Percentiles rank a stretch among this genome's conserved stretches.
These are phyloP conservation scores for Ogataea nonfermentans DNA, from an alignment of 805 yeast species.

Conservation along the genomic window DNA sequence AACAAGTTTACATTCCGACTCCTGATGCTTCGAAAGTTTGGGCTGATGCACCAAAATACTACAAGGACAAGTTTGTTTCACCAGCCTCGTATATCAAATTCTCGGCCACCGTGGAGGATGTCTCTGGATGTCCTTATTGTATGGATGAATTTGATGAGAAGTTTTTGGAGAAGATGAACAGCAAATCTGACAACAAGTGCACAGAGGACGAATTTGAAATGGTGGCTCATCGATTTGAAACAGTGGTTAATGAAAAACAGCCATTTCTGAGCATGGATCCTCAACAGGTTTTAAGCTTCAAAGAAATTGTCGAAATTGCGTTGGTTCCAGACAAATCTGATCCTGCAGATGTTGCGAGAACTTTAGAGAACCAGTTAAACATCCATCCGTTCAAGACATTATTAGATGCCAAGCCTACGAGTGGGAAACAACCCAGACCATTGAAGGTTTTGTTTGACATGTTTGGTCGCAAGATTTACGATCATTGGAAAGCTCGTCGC, in stretches of 20 bases:
- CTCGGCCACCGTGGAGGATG: conserved; percentile 95
- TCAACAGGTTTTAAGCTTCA: conserved; percentile 62
- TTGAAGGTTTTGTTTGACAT: conserved; percentile 46
- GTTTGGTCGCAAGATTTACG: conserved; percentile 69
- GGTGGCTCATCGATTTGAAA: conserved; percentile 71
- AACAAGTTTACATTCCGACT: conserved; percentile 83
- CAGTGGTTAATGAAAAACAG: conserved; percentile 72
- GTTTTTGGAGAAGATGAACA: conserved; percentile 49
- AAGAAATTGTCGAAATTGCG: conserved; percentile 61
- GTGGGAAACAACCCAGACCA: conserved; percentile 42
- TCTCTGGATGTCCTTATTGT: conserved; percentile 78
- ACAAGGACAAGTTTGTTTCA: conserved; percentile 60
- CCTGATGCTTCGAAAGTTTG: conserved; percentile 89
- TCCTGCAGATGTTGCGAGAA: conserved; percentile 55
- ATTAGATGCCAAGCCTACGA: conserved; percentile 47
- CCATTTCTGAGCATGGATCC: conserved; percentile 90
- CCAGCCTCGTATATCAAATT: conserved; percentile 84
- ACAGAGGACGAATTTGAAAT: conserved; percentile 86
- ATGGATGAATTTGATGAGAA: conserved; percentile 87
- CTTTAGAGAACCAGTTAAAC: conserved; percentile 54
- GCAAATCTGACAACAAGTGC: conserved; percentile 42
- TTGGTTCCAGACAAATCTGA: conserved; percentile 44
- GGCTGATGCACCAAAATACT: conserved; percentile 73
- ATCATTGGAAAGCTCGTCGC: conserved; percentile 79
- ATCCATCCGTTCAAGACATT: conserved; percentile 57